A percentile compares a stretch with the other conserved stretches of the same genome.
phyloP scores from a whole-genome alignment of 805 yeast genomes.

The Allodekkera sacchari region DNA sequence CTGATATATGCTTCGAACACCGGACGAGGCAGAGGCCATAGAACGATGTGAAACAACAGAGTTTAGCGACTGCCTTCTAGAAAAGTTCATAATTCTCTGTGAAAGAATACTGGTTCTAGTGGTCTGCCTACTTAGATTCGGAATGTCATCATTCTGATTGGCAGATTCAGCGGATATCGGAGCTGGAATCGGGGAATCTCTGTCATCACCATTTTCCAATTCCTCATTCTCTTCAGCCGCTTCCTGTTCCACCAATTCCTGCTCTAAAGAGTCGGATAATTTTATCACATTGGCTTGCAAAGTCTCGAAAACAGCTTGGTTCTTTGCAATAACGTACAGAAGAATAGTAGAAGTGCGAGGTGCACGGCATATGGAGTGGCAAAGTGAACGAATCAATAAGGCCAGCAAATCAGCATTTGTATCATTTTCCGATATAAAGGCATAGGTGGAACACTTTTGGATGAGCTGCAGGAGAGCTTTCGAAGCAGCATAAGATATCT shows the following conservation, averaged over 20 bases:
- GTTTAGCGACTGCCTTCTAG: too few species aligned
- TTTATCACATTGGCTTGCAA: slow-evolving; percentile 28
- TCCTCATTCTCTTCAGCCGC: neutral
- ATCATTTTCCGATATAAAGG: slow-evolving; percentile 27
- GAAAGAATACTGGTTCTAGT: neutral
- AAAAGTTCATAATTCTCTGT: slow-evolving; percentile 1
- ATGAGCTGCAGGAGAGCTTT: slow-evolving; percentile 36
- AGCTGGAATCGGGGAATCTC: neutral
- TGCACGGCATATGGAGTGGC: slow-evolving; percentile 41
- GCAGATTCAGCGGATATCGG: neutral
- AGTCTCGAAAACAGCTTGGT: slow-evolving; percentile 29
- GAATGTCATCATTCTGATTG: too few species aligned
- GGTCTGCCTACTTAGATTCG: neutral
- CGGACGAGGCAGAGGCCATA: too few species aligned
- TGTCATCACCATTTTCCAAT: neutral
- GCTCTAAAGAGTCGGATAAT: slow-evolving; percentile 17
- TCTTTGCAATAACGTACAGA: slow-evolving; percentile 39
- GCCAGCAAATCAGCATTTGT: slow-evolving; percentile 50
- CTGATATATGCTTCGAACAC: too few species aligned
- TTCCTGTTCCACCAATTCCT: slow-evolving; percentile 6
- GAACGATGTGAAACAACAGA: too few species aligned
- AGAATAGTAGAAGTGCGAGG: slow-evolving; percentile 48
- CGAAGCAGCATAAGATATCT: slow-evolving; percentile 48
- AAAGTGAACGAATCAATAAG: slow-evolving; percentile 45
- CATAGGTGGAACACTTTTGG: slow-evolving; percentile 27